Base-by-base conservation (phyloP, 805 yeast genomes). In the Nematodospora valgi region DNA sequence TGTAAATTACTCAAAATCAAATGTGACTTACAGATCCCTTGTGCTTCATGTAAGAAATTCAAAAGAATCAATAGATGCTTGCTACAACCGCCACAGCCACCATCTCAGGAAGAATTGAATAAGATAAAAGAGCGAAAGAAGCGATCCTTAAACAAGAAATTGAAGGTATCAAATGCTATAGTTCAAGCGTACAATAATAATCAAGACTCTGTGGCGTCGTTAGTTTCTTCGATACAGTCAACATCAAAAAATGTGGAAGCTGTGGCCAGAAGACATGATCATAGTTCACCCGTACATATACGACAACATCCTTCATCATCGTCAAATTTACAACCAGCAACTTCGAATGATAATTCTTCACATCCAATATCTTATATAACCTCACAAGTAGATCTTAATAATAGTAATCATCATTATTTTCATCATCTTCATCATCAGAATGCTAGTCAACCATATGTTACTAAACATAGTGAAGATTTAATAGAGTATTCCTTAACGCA, bases 1-100 rank as follows among this genome's bases (percentile, higher is more conserved):
- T 75, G 80, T 44, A 72, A 72, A 44, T 50, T 58, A n/a, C 67
- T 70, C 38, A 74, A 75, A 49, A 70, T 73, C 47, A 72, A 72
- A 46, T 75, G 80, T 52, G 77, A 75, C 43, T 62, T 71, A 38
- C 47, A 56, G 30, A 54, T 54, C 6, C 79, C 79, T 0, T 74
- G 80, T 47, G 54, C 67, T 2, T 59, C 72, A 16, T 74, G 80
- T 44, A 39, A 48, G 15, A 51, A 62, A 30, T 61, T 64, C 37
- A 61, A 59, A 40, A 48, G 73, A 23, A 48, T 45, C 4, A 62
- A 59, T 17, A 59, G 64, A 43, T 70, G 75, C 38, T 38, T 60
- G 17, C 54, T 46, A 9, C 45, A 52, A 25, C 74, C 75, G 1
- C 72, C 75, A 11, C 58, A 62, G 32, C 75, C 74, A 5, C 72